Conservation (phyloP, 2,329 filamentous ascomycete species). For the Nemania abortiva region DNA sequence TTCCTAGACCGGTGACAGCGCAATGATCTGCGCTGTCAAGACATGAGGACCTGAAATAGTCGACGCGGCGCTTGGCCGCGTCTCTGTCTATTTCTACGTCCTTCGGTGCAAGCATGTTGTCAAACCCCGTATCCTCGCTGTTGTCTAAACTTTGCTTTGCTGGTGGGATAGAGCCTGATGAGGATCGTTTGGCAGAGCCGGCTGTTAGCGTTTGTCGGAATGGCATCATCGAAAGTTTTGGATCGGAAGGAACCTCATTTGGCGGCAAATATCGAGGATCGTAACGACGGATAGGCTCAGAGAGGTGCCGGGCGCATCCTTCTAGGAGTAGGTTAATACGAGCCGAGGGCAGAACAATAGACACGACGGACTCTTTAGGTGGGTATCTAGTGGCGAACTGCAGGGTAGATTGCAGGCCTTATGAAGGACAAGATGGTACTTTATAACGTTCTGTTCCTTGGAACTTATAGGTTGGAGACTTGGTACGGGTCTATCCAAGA, state of each 20-base stretch:
- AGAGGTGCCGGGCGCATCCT: slow-evolving; percentile 18
- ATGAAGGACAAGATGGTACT: slow-evolving; percentile 20
- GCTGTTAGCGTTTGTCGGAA: background rate
- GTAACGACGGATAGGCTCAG: slow-evolving; percentile 16
- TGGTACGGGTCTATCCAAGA: slow-evolving; percentile 21
- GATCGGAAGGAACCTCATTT: slow-evolving; percentile 10
- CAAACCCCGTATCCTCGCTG: slow-evolving; percentile 4
- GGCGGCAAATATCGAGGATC: slow-evolving; percentile 20
- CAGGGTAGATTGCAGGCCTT: slow-evolving; percentile 14
- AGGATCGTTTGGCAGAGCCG: slow-evolving; percentile 18
- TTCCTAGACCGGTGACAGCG: slow-evolving; percentile 21
- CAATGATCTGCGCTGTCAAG: slow-evolving; percentile 14
- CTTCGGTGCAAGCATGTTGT: slow-evolving; percentile 10
- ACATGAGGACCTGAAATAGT: slow-evolving; percentile 22
- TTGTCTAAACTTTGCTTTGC: slow-evolving; percentile 4
- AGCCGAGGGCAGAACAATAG: slow-evolving; percentile 1
- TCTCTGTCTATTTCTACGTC: slow-evolving; percentile 3
- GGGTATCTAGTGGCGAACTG: slow-evolving; percentile 9
- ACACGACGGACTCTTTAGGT: slow-evolving; percentile 18
- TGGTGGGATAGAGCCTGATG: slow-evolving; percentile 16
- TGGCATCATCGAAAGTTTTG: background rate
- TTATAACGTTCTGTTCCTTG: slow-evolving; percentile 16
- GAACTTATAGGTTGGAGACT: slow-evolving; percentile 2
- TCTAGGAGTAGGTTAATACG: slow-evolving; percentile 16
- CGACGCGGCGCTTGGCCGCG: slow-evolving; percentile 4